Base-by-base conservation (phyloP, 345 rosid species). In the Bruguiera parviflora region DNA sequence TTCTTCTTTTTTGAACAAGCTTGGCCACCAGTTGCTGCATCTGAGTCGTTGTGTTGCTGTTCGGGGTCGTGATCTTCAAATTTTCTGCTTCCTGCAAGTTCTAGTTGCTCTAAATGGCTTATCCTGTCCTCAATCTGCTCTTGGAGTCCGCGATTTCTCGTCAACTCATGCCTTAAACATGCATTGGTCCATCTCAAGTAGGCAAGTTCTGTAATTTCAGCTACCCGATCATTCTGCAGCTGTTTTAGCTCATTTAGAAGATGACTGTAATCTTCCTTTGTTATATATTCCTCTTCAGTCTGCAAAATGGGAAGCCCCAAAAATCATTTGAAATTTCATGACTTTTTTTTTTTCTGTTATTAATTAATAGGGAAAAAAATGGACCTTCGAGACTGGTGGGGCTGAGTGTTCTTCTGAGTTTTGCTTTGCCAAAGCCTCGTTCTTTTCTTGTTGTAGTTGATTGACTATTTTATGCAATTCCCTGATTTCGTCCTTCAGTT, bases 181-280 rank as follows among this genome's bases (percentile, higher is more conserved):
- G 90, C 94, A 70, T 88, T 86, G 58, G 80, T 80, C 97, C 92
- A 89, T 78, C 88, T 84, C 25, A 88, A 73, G 84, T 69, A 79
- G 21, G 73, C 78, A 65, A 88, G 68, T 58, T 93, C 94, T 69
- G 79, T 78, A 6, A 71, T 73, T 69, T 85, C 92, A 0, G 77
- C 78, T 0, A 78, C 76, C n/a, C 73, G 64, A 1, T 79, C 91
- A 22, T 79, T 80, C 20, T 76, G 82, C 5, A 87, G 57, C 21
- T 78, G 70, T 63, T 89, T 88, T 10, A 75, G 67, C 72, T 87
- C 96, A 52, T 74, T 67, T 70, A 63, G 61, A 35, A 86, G 71
- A 71, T 60, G 72, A 55, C 39, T 68, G 73, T 86, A 83, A 2
- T 80, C 88, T 64, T 88, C 89, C 19, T 59, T 70, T 8, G 62